Base-by-base conservation (phyloP, 2,329 filamentous ascomycete species). In the Cercospora sp. region DNA sequence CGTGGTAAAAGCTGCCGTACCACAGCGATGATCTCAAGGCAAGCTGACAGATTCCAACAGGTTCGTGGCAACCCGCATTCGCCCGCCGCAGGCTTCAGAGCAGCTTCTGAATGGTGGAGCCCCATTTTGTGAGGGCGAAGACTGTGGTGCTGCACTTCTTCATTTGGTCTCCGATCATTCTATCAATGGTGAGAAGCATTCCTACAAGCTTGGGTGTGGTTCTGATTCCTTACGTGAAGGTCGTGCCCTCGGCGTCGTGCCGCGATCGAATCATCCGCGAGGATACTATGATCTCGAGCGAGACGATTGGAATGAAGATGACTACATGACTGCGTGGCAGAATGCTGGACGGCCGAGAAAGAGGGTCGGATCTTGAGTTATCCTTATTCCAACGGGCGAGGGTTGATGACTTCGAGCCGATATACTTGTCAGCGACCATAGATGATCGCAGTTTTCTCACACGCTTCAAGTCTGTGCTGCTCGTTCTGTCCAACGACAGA, bases 251-350 rank as follows among this genome's bases (percentile, higher is more conserved):
- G 48, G 48, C 23, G 48, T 55, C 7, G 48, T 55, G 20, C 48
- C 48, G 1, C 36, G 62, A 12, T 57, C 48, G 20, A 20, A 45
- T 13, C 57, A 64, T 33, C 20, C 23, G n/a, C 31, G 62, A 45
- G 62, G 62, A 53, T 64, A 64, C 16, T 42, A 57, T 40, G 62
- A 64, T 5, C 31, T 40, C 12, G 48, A 64, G 31, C 62, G 42
- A 26, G 62, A 64, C 42, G 62, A 64, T 20, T 64, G 51, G 51
- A 64, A 64, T 16, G 62, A 64, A 12, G 62, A 64, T 16, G 62
- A 64, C 23, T 58, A 57, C n/a, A 53, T 64, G 30, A 64, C 51
- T 28, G 62, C 33, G 42, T 58, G 62, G 62, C 62, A 64, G 51
- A 31, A 64, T 42, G 57, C 30, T 16, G 62, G 48, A 9, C 30